These are phyloP conservation scores for Phytophthora fragariae DNA, from an alignment of 352 stramenopile genomes.

Conservation along the genomic window DNA sequence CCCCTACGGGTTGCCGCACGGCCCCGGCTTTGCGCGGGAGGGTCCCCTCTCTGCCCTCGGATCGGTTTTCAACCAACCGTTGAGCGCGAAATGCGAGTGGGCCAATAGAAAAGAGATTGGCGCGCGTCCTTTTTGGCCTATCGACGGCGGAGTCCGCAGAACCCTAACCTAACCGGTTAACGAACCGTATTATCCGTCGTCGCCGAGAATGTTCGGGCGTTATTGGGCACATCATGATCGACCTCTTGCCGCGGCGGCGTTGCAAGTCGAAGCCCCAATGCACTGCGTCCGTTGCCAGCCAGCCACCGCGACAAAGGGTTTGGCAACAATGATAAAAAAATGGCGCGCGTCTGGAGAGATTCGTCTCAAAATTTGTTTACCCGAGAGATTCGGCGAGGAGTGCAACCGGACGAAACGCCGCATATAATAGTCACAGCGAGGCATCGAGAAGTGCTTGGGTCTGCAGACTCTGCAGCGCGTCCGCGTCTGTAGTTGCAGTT, in stretches of 20 bases:
- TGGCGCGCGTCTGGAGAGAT: constrained; percentile 11
- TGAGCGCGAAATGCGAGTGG: background rate
- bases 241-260: constrained; percentile 12
- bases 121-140: constrained; percentile 1
- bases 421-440: background rate
- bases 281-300: background rate
- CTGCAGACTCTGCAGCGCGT: background rate
- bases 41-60: constrained; percentile 27
- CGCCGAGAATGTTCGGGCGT: constrained; percentile 29
- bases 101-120: background rate
- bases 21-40: constrained; percentile 13
- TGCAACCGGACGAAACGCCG: constrained; percentile 27
- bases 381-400: constrained; percentile 25
- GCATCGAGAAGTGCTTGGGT: background rate
- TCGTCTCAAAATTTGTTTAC: constrained; percentile 23
- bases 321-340: constrained; percentile 8
- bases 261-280: background rate
- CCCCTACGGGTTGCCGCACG: constrained; percentile 15
- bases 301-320: background rate
- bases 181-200: constrained; percentile 17
- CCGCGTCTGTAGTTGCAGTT: constrained; percentile 1
- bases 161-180: constrained; percentile 33
- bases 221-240: constrained; percentile 11
- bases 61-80: constrained; percentile 20
- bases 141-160: background rate